Percentiles rank a stretch among this genome's conserved stretches.
Evolutionary conservation across 257 asterid species (phyloP).

Genomic region (Solanum clarkiae): DNA sequence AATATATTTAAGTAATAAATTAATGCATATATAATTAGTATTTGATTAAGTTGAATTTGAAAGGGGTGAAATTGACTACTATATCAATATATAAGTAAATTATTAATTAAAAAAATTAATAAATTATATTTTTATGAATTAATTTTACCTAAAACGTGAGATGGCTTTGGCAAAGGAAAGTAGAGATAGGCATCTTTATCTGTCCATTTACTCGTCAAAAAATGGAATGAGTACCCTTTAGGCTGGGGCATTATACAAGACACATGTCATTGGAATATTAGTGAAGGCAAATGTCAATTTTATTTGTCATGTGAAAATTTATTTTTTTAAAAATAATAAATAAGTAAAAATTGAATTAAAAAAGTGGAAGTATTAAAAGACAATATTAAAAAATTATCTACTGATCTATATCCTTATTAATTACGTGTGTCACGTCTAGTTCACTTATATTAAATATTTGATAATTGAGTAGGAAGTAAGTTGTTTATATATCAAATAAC

Average conservation of each 20-base stretch:
- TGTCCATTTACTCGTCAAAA: background rate
- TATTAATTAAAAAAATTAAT: background rate
- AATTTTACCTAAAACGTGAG: background rate
- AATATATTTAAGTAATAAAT: rapidly evolving
- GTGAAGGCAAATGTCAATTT: background rate
- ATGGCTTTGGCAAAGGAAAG: background rate
- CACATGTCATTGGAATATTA: background rate
- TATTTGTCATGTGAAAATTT: too few relatives aligned
- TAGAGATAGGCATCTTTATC: background rate
- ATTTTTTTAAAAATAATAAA: too few relatives aligned
- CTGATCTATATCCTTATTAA: too few relatives aligned
- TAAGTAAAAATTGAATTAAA: too few relatives aligned
- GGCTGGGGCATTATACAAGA: background rate
- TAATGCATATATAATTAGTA: too few relatives aligned
- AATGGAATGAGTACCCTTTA: background rate
- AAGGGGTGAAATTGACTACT: background rate
- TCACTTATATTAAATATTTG: too few relatives aligned
- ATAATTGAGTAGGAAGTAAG: too few relatives aligned
- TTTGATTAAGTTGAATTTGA: background rate
- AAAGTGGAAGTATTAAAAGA: too few relatives aligned
- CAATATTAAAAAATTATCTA: too few relatives aligned
- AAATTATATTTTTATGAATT: background rate
- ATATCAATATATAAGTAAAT: background rate
- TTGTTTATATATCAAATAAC: too few relatives aligned
- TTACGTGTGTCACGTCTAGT: too few relatives aligned